phyloP scores from a whole-genome alignment of 2,329 filamentous ascomycete genomes.

The Fusarium foetens region DNA sequence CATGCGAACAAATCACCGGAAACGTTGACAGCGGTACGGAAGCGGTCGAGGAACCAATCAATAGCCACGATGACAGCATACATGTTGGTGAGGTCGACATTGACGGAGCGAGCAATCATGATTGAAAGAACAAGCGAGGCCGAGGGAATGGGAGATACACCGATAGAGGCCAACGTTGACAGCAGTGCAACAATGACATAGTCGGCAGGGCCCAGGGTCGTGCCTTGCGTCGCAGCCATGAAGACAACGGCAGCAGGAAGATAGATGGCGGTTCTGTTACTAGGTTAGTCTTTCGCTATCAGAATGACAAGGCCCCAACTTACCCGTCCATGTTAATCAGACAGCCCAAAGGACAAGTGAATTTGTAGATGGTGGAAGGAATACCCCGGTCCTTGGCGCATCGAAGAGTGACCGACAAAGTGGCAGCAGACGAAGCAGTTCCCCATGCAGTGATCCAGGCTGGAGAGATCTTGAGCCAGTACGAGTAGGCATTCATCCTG shows the following conservation, averaged over 20 bases:
- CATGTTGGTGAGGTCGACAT: constrained; percentile 59
- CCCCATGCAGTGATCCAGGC: constrained; percentile 67
- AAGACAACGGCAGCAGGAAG: constrained; percentile 65
- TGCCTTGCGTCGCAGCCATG: constrained; percentile 61
- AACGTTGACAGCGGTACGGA: constrained; percentile 63
- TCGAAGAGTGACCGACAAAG: constrained; percentile 60
- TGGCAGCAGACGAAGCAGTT: constrained; percentile 63
- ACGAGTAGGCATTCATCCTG: constrained; percentile 58
- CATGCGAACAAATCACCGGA: constrained; percentile 58
- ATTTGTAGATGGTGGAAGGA: constrained; percentile 57
- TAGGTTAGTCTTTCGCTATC: constrained; percentile 5
- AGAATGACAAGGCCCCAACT: not conserved
- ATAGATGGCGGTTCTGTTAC: constrained; percentile 61
- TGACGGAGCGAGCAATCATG: constrained; percentile 60
- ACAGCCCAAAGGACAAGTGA: constrained; percentile 59
- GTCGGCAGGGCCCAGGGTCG: constrained; percentile 53
- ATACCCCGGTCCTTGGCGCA: constrained; percentile 53
- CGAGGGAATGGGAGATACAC: constrained; percentile 63
- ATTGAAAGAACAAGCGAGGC: constrained; percentile 62
- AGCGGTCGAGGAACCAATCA: constrained; percentile 66
- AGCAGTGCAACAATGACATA: constrained; percentile 62
- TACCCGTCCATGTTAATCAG: constrained; percentile 62
- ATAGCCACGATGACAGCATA: constrained; percentile 64
- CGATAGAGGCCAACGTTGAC: constrained; percentile 62
- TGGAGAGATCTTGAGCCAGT: constrained; percentile 60